Percentiles rank a stretch among this genome's conserved stretches.
phyloP scores from a whole-genome alignment of 345 rosid species.

The Eucalyptus guilfoylei region DNA sequence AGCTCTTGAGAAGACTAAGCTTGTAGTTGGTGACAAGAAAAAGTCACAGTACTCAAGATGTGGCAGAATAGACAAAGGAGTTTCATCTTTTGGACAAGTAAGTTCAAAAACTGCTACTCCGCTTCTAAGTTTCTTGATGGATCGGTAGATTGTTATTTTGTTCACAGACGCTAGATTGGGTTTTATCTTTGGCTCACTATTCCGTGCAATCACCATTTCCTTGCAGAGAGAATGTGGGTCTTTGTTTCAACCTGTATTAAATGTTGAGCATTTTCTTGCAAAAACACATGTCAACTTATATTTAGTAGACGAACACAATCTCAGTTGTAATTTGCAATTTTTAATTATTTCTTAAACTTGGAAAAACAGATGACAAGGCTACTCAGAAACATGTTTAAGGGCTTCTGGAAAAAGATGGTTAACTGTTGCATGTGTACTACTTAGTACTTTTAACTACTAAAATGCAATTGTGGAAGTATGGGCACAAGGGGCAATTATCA shows the following conservation, averaged over 20 bases:
- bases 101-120: constrained; percentile 1
- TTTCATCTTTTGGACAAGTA: constrained; percentile 92
- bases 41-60: constrained; percentile 76
- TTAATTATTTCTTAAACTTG: background rate
- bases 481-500: background rate
- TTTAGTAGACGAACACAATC: background rate
- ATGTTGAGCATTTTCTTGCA: background rate
- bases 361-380: background rate
- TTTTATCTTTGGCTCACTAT: background rate
- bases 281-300: background rate
- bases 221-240: background rate
- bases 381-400: background rate
- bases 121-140: background rate
- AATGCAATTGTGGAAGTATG: background rate
- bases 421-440: background rate
- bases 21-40: constrained; percentile 71
- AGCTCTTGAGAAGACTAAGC: constrained; percentile 77
- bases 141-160: background rate
- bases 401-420: background rate
- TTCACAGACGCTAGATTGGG: background rate
- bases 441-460: background rate
- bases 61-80: constrained; percentile 92
- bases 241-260: background rate
- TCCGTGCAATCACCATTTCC: background rate
- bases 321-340: background rate